phyloP scores from a whole-genome alignment of 805 yeast genomes.

The Candida railenensis region DNA sequence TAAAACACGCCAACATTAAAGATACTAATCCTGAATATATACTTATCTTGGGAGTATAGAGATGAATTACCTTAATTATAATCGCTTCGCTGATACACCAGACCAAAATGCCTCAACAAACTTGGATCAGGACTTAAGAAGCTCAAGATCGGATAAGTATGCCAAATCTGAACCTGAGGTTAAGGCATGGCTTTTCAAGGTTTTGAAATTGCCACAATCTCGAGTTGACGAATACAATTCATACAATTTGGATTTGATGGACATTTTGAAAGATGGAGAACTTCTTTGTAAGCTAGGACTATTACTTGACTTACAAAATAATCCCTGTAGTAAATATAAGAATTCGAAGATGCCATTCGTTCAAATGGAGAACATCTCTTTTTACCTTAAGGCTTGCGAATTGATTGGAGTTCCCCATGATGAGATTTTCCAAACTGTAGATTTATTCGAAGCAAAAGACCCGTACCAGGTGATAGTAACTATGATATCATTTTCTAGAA shows the following conservation, averaged over 20 bases:
- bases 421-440: conserved; percentile 77
- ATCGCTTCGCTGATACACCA: conserved; percentile 5
- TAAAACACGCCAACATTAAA: not conserved
- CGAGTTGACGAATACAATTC: conserved; percentile 16
- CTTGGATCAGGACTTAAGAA: conserved; percentile 59
- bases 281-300: conserved; percentile 35
- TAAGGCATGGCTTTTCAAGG: conserved; percentile 53
- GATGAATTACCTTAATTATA: conserved; percentile 10
- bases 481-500: conserved; percentile 69
- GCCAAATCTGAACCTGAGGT: conserved; percentile 37
- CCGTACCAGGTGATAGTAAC: conserved; percentile 79
- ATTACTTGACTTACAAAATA: conserved; percentile 19
- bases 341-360: conserved; percentile 68
- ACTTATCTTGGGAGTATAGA: not conserved
- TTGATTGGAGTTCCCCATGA: conserved; percentile 72
- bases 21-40: not conserved
- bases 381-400: conserved; percentile 63
- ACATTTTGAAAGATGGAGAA: conserved; percentile 59
- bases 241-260: conserved; percentile 46
- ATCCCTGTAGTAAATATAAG: conserved; percentile 48
- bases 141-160: conserved; percentile 54
- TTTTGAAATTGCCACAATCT: conserved; percentile 18
- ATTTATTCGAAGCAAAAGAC: conserved; percentile 69
- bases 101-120: conserved; percentile 41
- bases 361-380: conserved; percentile 82